Base-by-base conservation (phyloP, 1,139 yeast species). In the Yamadazyma diospyri region DNA sequence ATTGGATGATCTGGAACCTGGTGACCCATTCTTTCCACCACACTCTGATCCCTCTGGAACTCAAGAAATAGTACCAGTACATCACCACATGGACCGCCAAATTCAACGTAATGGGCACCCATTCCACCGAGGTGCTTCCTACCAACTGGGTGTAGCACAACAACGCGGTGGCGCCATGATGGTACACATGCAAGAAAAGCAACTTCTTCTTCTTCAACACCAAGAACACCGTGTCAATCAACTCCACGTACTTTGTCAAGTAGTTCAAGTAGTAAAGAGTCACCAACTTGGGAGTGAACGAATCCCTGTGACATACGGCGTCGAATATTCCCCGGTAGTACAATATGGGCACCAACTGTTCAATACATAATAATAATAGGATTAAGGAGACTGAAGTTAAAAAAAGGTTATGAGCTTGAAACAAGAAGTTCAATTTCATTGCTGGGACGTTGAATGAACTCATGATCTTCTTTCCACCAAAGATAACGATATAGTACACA, bases 21-120 rank as follows among this genome's bases (percentile, higher is more conserved):
- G 98, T 92, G 49, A 92, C 97, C 97, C 97, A 92, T 67, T 89
- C 95, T 67, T 92, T 92, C 98, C 98, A 92, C 97, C 97, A 89
- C 39, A 92, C 97, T 51, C 92, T 81, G 57, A 89, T 85, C 40
- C 96, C 95, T 60, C 95, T 77, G 12, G 97, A 87, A 47, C 92
- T 76, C 53, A 92, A 72, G 76, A 88, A 89, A 72, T 92, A 92
- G 76, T 92, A 92, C 85, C 89, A 92, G 77, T 92, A 92, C 98
- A 92, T 92, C 47, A 92, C 81, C 32, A 92, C 96, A 57, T 92
- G 98, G 31, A 92, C 98, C 38, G 79, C 85, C 63, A 92, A 72
- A 71, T 92, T 92, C 55, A 92, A 72, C 22, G 81, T 59, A 57
- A 92, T 92, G 40, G 95, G 95, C 33, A 92, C 97, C 97, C 97